Base-by-base conservation (phyloP, 2,329 filamentous ascomycete species). In the Penicillium sp. region DNA sequence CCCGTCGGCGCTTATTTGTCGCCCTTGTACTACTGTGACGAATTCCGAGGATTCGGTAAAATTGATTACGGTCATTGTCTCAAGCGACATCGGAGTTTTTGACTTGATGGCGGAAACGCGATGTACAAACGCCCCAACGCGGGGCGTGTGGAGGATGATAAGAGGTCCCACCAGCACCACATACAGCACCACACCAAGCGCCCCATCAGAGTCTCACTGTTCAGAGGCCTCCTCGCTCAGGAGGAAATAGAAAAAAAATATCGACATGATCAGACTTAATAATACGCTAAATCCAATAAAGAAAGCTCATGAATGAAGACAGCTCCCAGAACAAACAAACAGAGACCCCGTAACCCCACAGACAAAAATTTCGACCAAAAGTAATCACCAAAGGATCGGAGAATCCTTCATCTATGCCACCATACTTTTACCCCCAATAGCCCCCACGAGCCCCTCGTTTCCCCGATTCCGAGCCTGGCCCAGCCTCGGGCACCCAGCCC, bases 401-500 rank as follows among this genome's bases (percentile, higher is more conserved):
- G n/a, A n/a, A 27, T 18, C 23, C 5, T 12, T 25, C 31, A 27
- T 9, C 23, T 40, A 12, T 40, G 11, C 18, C 9, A 22, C 9
- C 4, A 2, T 20, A 1, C 20, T 20, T 33, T 22, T 14, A 27
- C 11, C 44, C 5, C 25, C 44, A 22, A 15, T 20, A 49, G 18
- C 31, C 31, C 46, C 46, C 31, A 49, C 46, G 46, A 49, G 12
- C 11, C 11, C 23, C 18, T 18, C 18, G n/a, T 33, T 35, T 45
- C 22, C 31, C 42, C 25, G 33, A 48, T 48, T 31, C 25, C n/a
- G 29, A 14, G 14, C 46, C 52, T 47, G n/a, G 26, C 6, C 29
- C 33, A 51, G 49, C 20, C 18, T 49, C 42, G 4, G 37, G 18
- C 37, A 40, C n/a, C 25, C 42, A 29, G 81, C 75, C 14, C 74